Conservation (phyloP, 192 early-diverging fungal genomes). For the Ambispora gerdemannii region DNA sequence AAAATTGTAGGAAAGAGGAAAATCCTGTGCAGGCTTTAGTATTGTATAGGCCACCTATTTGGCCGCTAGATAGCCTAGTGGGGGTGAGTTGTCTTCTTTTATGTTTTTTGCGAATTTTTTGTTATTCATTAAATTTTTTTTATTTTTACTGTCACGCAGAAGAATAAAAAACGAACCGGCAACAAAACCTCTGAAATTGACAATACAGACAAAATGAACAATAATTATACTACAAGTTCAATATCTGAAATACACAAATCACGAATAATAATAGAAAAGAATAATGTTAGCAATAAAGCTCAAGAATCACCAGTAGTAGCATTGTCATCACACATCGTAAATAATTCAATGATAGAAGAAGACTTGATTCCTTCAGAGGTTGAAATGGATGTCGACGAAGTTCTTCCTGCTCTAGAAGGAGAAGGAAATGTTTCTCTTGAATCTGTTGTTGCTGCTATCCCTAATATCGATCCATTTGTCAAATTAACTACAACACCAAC, state of each 20-base stretch:
- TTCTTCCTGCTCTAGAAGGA: neutral
- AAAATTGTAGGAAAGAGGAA: neutral
- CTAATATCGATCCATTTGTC: no score
- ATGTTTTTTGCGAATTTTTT: no score
- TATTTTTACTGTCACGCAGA: neutral
- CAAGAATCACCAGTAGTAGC: no score
- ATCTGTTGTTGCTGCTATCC: no score
- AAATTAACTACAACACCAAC: no score
- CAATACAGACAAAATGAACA: neutral
- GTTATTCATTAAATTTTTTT: neutral
- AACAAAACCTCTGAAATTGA: neutral
- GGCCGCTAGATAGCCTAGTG: neutral
- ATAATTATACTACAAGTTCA: neutral
- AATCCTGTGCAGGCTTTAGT: constrained; percentile 15
- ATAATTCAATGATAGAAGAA: constrained; percentile 11
- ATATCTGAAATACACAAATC: neutral
- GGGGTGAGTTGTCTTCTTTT: neutral
- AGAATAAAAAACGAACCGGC: neutral
- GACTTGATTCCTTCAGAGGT: neutral
- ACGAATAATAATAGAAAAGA: neutral
- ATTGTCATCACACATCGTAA: no score
- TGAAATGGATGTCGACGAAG: constrained; percentile 8
- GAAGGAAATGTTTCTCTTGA: neutral
- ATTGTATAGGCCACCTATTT: constrained; percentile 11
- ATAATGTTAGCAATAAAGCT: neutral